Conservation (phyloP, 2,329 filamentous ascomycete species). For the Pyricularia grisea region DNA sequence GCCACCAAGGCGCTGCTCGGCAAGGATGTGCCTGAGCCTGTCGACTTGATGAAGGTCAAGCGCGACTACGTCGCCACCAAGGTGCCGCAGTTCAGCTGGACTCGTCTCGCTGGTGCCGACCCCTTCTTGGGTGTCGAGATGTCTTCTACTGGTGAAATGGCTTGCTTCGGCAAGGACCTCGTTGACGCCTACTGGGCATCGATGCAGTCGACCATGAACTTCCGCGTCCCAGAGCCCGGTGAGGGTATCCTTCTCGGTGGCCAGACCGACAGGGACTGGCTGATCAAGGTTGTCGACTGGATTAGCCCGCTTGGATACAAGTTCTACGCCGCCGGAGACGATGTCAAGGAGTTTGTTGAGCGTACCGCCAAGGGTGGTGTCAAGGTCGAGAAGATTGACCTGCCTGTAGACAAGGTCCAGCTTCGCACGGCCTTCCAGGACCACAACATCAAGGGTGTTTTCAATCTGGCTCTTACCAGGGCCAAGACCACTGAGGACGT, state of each 20-base stretch:
- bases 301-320: slow-evolving; percentile 88
- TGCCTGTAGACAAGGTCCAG: slow-evolving; percentile 92
- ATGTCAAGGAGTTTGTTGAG: slow-evolving; percentile 80
- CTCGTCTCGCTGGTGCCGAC: slow-evolving; percentile 90
- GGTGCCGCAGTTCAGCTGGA: slow-evolving; percentile 99
- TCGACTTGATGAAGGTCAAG: slow-evolving; percentile 81
- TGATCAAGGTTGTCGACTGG: slow-evolving; percentile 77
- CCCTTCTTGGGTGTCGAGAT: slow-evolving; percentile 98
- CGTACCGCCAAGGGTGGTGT: slow-evolving; percentile 55
- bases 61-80: slow-evolving; percentile 93
- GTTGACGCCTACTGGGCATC: slow-evolving; percentile 97
- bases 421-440: slow-evolving; percentile 93
- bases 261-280: slow-evolving; percentile 56
- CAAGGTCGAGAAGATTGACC: slow-evolving; percentile 83
- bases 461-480: slow-evolving; percentile 81
- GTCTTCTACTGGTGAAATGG: slow-evolving; percentile 94
- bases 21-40: slow-evolving; percentile 72
- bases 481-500: slow-evolving; percentile 81
- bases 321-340: slow-evolving; percentile 73
- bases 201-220: slow-evolving; percentile 97
- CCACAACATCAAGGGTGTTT: slow-evolving; percentile 90
- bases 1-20: slow-evolving; percentile 88
- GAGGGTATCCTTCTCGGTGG: slow-evolving; percentile 94
- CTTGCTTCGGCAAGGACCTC: slow-evolving; percentile 93
- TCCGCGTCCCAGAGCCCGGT: slow-evolving; percentile 88